Conservation (phyloP, 2,329 filamentous ascomycete genomes). For the Mycogone perniciosa region DNA sequence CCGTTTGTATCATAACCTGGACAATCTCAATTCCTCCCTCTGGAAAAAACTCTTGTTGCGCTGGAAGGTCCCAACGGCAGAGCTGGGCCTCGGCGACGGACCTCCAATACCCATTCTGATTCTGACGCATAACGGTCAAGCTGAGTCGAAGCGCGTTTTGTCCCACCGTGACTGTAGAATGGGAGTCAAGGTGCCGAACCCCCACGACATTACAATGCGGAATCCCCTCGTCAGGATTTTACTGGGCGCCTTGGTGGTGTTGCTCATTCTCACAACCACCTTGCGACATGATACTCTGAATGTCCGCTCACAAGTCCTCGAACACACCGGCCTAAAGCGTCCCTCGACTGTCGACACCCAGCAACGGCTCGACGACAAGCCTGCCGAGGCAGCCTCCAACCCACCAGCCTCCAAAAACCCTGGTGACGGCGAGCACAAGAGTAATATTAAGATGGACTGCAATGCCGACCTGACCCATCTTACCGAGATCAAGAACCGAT, state of each 20-base stretch:
- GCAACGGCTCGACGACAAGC: slow-evolving; percentile 23
- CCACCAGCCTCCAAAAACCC: slow-evolving; percentile 15
- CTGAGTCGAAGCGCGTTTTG: neutral
- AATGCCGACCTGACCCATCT: slow-evolving; percentile 42
- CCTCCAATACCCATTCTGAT: neutral
- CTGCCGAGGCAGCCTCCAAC: neutral
- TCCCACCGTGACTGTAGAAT: slow-evolving; percentile 19
- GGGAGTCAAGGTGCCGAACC: slow-evolving; percentile 31
- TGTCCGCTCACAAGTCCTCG: slow-evolving; percentile 35
- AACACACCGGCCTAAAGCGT: slow-evolving; percentile 25
- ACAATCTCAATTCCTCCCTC: too few relatives aligned
- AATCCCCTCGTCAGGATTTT: slow-evolving; percentile 42
- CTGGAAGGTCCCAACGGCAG: neutral
- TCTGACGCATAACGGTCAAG: neutral
- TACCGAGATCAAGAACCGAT: slow-evolving; percentile 38
- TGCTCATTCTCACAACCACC: slow-evolving; percentile 36
- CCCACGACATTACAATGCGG: slow-evolving; percentile 41
- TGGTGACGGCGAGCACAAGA: slow-evolving; percentile 13
- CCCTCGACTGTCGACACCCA: slow-evolving; percentile 23
- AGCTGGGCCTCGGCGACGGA: neutral
- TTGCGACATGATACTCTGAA: slow-evolving; percentile 37
- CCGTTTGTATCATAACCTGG: too few relatives aligned
- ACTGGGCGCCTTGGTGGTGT: slow-evolving; percentile 36
- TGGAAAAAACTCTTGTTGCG: too few relatives aligned
- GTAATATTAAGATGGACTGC: slow-evolving; percentile 40